Evolutionary conservation across 768 basidiomycete species (phyloP), one percentile per base, ranked within the genome.

Genomic region (Pulveroboletus sp.): DNA sequence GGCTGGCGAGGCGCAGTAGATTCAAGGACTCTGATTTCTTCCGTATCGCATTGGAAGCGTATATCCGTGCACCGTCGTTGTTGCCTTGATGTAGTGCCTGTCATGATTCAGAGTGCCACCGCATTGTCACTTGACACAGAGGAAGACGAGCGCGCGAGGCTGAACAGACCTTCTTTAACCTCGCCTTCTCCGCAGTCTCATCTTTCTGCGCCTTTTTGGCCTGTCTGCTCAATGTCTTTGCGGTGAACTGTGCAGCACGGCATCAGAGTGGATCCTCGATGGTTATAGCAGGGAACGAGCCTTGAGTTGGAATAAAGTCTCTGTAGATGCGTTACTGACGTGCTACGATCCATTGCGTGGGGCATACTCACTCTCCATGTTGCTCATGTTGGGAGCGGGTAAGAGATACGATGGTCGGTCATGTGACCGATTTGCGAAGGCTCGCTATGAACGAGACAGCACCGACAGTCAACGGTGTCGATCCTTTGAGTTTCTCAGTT

Each of bases 301-400:
- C 81, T 99, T 99, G 61, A 99, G 87, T 71, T 97, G 92, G 65
- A 99, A 99, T n/a, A 98, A 78, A 28, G 91, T 93, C 73, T 98
- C 95, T 99, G 67, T 5, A 58, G 32, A 50, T 17, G 48, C 27
- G 43, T 51, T 48, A 32, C 13, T 46, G 48, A 30, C 49, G 37
- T 26, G 15, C n/a, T 21, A 13, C 5, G 46, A 26, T 24, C 6
- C 40, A 30, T 11, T 31, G 26, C 27, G 24, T 1, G 9, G 39
- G 32, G 15, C 28, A 21, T 14, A 70, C 93, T 77, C 64, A 92
- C 93, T 95, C 72, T 96, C 93, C 57, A 96, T 81, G 69, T 81
- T 85, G 73, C 84, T 88, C 86, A 86, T 89, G 48, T 17, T 47
- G 47, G 27, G 13, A n/a, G 40, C n/a, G 32, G 54, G 43, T 40